Evolutionary conservation across 2,329 filamentous ascomycete species (phyloP).

Genomic region (Macrophomina phaseolina): DNA sequence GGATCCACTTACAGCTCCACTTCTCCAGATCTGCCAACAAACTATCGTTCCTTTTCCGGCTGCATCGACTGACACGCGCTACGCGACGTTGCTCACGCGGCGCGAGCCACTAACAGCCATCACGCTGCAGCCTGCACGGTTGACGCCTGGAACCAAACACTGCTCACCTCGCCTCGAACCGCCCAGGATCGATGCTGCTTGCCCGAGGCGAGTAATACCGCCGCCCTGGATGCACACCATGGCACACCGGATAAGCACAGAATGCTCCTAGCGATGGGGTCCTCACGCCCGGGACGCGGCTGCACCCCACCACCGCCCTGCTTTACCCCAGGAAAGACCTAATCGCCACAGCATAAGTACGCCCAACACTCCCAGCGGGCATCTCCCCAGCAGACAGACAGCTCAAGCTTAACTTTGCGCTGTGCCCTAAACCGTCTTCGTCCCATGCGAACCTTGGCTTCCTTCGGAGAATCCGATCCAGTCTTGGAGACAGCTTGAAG

Average conservation of each 20-base stretch:
- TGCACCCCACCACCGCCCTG: neutral
- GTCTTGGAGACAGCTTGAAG: conserved; percentile 11
- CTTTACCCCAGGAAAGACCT: neutral
- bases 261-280: too few relatives aligned
- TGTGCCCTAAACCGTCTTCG: neutral
- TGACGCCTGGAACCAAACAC: neutral
- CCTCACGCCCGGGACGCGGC: neutral
- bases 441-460: conserved; percentile 4
- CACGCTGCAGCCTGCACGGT: neutral
- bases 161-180: neutral
- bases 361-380: neutral
- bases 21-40: conserved; percentile 17
- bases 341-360: neutral
- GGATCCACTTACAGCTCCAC: conserved; percentile 10
- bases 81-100: conserved; percentile 8
- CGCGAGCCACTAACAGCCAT: neutral
- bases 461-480: conserved; percentile 20
- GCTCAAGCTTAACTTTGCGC: conserved; percentile 9
- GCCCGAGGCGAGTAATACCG: neutral
- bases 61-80: neutral
- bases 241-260: conserved; percentile 8
- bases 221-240: neutral
- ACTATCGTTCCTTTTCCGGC: conserved; percentile 5
- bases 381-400: neutral
- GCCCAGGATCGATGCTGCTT: neutral